Evolutionary conservation across 352 stramenopile species (phyloP).

Genomic region (Pythium angustatum): DNA sequence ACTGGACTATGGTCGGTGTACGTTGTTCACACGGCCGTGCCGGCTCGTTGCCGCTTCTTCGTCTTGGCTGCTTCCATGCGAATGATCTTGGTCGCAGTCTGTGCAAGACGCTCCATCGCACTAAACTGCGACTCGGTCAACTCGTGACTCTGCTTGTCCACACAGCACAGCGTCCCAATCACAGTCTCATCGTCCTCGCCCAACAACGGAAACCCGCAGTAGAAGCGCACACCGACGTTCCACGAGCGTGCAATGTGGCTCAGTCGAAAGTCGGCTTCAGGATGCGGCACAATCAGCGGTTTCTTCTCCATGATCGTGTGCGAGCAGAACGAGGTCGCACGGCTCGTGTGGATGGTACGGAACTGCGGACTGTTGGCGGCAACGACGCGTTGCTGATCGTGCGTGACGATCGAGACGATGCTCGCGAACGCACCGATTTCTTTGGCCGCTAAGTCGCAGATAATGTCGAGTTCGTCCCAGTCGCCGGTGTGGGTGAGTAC

Average conservation of each 20-base stretch:
- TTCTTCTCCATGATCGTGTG: slow-evolving; percentile 60
- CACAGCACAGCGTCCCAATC: slow-evolving; percentile 60
- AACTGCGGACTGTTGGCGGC: slow-evolving; percentile 41
- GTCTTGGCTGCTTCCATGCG: slow-evolving; percentile 5
- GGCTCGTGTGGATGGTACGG: slow-evolving; percentile 37
- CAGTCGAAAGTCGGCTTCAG: slow-evolving; percentile 61
- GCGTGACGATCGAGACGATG: slow-evolving; percentile 62
- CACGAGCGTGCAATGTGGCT: slow-evolving; percentile 21
- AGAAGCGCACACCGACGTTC: slow-evolving; percentile 51
- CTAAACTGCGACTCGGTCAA: slow-evolving; percentile 59
- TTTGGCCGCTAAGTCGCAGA: slow-evolving; percentile 58
- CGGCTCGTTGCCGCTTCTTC: neutral
- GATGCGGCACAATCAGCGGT: slow-evolving; percentile 55
- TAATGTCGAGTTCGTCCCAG: slow-evolving; percentile 62
- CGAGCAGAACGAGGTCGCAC: slow-evolving; percentile 38
- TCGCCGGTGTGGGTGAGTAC: slow-evolving; percentile 37
- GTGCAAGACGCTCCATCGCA: slow-evolving; percentile 47
- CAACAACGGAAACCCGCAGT: slow-evolving; percentile 68
- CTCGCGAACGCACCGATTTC: slow-evolving; percentile 54
- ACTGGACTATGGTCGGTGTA: no score
- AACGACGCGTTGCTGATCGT: slow-evolving; percentile 46
- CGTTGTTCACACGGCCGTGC: no score
- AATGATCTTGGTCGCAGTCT: slow-evolving; percentile 14
- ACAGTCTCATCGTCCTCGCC: slow-evolving; percentile 37
- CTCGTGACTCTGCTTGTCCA: slow-evolving; percentile 40